Evolutionary conservation across 768 basidiomycete genomes (phyloP), one percentile per base, ranked within the genome.

Genomic region (Mycena alexandri): DNA sequence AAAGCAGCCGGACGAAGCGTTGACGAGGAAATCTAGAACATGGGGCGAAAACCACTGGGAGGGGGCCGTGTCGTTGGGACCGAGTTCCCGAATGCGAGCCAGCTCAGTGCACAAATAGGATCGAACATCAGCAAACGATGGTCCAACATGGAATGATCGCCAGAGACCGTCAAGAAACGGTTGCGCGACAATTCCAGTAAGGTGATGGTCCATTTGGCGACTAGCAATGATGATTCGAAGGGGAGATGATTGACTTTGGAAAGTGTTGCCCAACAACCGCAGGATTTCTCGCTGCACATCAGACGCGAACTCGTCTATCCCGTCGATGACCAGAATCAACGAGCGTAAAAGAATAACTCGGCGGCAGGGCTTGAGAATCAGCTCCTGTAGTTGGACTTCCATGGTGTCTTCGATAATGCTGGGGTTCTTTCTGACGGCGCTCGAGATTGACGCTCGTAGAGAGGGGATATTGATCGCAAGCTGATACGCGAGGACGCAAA

Each of bases 361-460:
- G n/a, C 61, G 56, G 19, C 38, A 71, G 7, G 69, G 69, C 22
- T 50, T 29, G 48, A 71, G 56, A 38, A 71, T 71, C 3, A 71
- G 53, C 36, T 64, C 41, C 46, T 61, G 51, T 1, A 71, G 33
- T 34, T 71, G 69, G 12, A 25, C 33, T 11, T 22, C 44, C 51
- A 71, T 50, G 43, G 22, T 25, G 17, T 54, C 61, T 3, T 58
- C 43, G n/a, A 71, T 19, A 13, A 71, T 48, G 21, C 25, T 41
- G 22, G 65, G 57, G 47, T 63, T 58, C 42, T 14, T 50, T 13
- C n/a, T 52, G 7, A 67, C 69, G 1, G 38, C 57, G 14, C 56
- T 61, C 22, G 61, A 63, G 25, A 71, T 71, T 19, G 54, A n/a
- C 21, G 38, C 29, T 36, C 69, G 54, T 14, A 71, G n/a, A 36